Evolutionary conservation across 2,329 filamentous ascomycete genomes (phyloP), one percentile per base, ranked within the genome.

Genomic region (Verticillium dahliae): DNA sequence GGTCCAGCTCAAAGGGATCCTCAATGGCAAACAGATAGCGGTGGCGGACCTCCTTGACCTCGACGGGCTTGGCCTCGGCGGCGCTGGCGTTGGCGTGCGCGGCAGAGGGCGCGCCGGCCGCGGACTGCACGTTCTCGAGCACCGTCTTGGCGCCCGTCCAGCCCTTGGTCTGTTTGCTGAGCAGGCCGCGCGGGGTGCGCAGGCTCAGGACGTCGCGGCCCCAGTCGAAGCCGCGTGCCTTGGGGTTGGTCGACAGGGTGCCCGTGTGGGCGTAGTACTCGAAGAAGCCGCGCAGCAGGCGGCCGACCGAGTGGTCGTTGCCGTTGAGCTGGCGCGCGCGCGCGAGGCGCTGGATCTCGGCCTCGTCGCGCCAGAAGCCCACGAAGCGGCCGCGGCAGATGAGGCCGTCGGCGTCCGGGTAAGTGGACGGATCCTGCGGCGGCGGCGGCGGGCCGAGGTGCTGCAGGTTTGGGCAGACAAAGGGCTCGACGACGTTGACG

Each of bases 1-100:
- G 92, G 50, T 92, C 88, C 2, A 87, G 76, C 76, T 97, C 92
- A 69, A 97, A 97, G 0, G 93, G 93, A 72, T 97, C 93, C 71
- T 97, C 93, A 63, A 97, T 93, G 37, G 91, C 91, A 66, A 97
- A 90, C 4, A 97, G 82, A 72, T 92, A 96, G 13, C 92, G 86
- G 69, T 92, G 86, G 2, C 90, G 85, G 14, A 94, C 82, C 69
- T 92, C 90, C 67, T 89, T 90, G 58, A 83, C 69, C 37, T 82
- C 79, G 5, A 70, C 69, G 11, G 71, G 65, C 15, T 63, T 39
- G 4, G 50, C 45, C n/a, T n/a, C 45, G 45, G 9, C 45, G 4
- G 45, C 41, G 6, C 6, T 18, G 11, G 41, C 41, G 10, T n/a
- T 18, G 9, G n/a, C n/a, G 11, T n/a, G 4, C 2, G n/a, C 2